These are phyloP conservation scores for Malassezia nana DNA, from an alignment of 1,284 basidiomycete genomes.

Conservation along the genomic window DNA sequence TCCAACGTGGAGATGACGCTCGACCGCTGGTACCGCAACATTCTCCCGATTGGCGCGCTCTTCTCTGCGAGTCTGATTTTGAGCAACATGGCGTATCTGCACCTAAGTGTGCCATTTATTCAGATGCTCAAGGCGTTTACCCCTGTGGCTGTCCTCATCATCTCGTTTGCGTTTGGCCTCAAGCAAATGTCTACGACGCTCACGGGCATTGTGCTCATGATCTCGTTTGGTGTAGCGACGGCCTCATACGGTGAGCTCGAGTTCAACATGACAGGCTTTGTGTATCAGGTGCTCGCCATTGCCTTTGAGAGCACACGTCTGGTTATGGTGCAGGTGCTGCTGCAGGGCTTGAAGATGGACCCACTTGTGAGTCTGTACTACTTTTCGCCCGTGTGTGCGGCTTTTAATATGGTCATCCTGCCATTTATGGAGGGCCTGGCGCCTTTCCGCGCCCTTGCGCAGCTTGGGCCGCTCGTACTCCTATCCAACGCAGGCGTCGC, in stretches of 20 bases:
- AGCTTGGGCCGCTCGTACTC: constrained; percentile 67
- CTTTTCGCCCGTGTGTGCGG: constrained; percentile 62
- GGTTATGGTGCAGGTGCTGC: constrained; percentile 88
- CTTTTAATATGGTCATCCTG: constrained; percentile 71
- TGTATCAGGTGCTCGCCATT: constrained; percentile 51
- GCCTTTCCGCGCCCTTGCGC: constrained; percentile 67
- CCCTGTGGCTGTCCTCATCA: constrained; percentile 89
- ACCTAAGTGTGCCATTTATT: constrained; percentile 82
- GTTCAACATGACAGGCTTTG: constrained; percentile 77
- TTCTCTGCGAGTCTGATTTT: constrained; percentile 85
- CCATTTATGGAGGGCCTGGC: constrained; percentile 81
- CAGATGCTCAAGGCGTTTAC: constrained; percentile 99
- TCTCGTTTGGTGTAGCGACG: constrained; percentile 78
- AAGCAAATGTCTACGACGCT: constrained; percentile 76
- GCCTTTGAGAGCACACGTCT: constrained; percentile 79
- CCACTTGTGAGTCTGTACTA: constrained; percentile 90
- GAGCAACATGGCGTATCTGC: constrained; percentile 86
- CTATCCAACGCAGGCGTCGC: constrained; percentile 76
- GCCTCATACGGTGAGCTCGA: constrained; percentile 75
- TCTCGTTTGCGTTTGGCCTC: constrained; percentile 79
- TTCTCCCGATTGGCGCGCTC: constrained; percentile 82
- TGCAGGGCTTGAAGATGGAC: constrained; percentile 91
- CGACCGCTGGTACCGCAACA: constrained; percentile 57
- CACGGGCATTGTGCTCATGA: constrained; percentile 76
- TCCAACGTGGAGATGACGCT: constrained; percentile 68